Base-by-base conservation (phyloP, 2,329 filamentous ascomycete species). In the Mariannaea sp. region DNA sequence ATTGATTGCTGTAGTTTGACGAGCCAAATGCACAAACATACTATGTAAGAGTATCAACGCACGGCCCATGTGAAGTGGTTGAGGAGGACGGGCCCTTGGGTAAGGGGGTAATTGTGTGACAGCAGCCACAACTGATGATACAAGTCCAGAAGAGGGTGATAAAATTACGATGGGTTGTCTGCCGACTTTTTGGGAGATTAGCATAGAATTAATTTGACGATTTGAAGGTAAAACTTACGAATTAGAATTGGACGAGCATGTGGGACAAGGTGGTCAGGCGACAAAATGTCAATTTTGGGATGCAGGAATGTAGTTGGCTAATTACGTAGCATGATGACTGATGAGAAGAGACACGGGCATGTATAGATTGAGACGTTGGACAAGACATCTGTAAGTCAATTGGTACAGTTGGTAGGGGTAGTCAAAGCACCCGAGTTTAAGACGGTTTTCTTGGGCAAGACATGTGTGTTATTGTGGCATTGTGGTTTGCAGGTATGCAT, bases 31-130 rank as follows among this genome's bases (percentile, higher is more conserved):
- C n/a, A n/a, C n/a, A n/a, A 24, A 24, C 22, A 24, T 24, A 24
- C 5, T 24, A 24, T 24, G 22, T n/a, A n/a, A n/a, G n/a, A n/a
- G n/a, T n/a, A n/a, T n/a, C 14, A 39, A 14, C 19, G 19, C 35
- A 51, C 13, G 22, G 36, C 27, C 16, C n/a, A 32, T 10, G 49
- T 45, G 49, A 19, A 40, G 40, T 14, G 24, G 38, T 50, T 24
- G 22, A 8, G n/a, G n/a, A n/a, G n/a, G n/a, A n/a, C n/a, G n/a
- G 20, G 20, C 2, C 3, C 12, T 36, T 29, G 30, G 10, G 14
- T 14, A 4, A 14, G 26, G 32, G 26, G 26, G 42, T 45, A 20
- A 20, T 33, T 5, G 10, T 14, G n/a, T 42, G 26, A 14, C 17
- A 4, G 9, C 17, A 4, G 22, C 22, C 33, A 47, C 16, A 39